Evolutionary conservation across 148 eudicot genomes (phyloP), one percentile per base, ranked within the genome.

Genomic region (Vaccinium vitisidaea): DNA sequence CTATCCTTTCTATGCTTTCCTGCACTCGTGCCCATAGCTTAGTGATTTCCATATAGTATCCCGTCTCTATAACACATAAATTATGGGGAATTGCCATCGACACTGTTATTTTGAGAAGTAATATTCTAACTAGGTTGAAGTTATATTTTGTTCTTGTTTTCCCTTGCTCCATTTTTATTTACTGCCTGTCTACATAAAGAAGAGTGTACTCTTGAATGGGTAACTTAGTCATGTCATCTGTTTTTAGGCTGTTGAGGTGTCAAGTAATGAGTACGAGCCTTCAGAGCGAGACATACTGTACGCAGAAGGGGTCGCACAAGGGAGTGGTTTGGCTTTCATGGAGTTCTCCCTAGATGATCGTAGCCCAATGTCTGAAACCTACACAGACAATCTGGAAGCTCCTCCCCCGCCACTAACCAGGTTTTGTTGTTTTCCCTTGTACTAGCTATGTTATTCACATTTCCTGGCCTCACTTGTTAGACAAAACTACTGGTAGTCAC

Each of bases 221-320:
- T 61, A 58, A 80, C 43, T 85, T 50, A 81, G 80, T 71, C 56
- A 58, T 79, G 39, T 73, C 52, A 21, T 58, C 25, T 85, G 77
- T 83, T 43, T 14, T 49, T 84, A 97, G 99, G 99, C 98, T 80
- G 99, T 94, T 85, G 98, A 97, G 90, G 93, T 97, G 80, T 97
- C 99, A 36, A 94, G 98, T 88, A 95, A 94, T 78, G 99, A 97
- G 83, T 97, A 97, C 75, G 99, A 97, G 86, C 99, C 99, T 59
- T 90, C 96, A 56, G 99, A 97, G 82, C 88, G 91, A 84, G 99
- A 97, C 90, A 97, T 97, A 84, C 84, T 97, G 67, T 97, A 90
- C 85, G 94, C 98, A 63, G 99, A 97, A 92, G 99, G 99, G 55
- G 95, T 97, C 84, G 94, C 99, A 73, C 96, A 92, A 87, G 97